Conservation (phyloP, 2,329 filamentous ascomycete species). For the Ophiostoma ulmi region DNA sequence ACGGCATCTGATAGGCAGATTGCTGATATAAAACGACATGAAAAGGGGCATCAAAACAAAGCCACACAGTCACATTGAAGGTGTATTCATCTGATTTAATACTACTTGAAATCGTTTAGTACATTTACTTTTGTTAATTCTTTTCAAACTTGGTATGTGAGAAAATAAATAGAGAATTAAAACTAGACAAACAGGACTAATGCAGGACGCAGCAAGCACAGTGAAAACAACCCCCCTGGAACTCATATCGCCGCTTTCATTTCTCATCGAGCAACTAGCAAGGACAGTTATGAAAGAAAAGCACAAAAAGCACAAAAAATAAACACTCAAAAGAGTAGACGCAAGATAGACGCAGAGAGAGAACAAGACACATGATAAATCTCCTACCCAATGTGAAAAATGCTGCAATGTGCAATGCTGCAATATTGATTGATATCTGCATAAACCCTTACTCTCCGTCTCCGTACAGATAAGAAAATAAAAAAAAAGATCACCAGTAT, state of each 20-base stretch:
- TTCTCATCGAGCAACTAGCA: no score
- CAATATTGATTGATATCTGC: not conserved
- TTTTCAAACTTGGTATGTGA: not conserved
- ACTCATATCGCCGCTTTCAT: no score
- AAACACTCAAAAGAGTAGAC: not conserved
- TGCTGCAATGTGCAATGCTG: constrained; percentile 5
- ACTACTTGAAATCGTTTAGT: no score
- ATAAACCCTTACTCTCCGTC: not conserved
- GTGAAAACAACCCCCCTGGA: not conserved
- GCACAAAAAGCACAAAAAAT: not conserved
- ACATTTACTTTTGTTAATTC: not conserved
- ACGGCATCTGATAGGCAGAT: not conserved
- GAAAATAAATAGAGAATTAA: not conserved
- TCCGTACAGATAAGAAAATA: not conserved
- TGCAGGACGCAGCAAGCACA: not conserved
- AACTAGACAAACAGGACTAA: not conserved
- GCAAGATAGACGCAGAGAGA: not conserved
- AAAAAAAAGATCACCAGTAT: constrained; percentile 31
- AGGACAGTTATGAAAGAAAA: not conserved
- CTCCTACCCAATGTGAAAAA: not conserved
- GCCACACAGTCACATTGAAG: not conserved
- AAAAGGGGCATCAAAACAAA: constrained; percentile 4
- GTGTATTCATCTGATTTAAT: no score
- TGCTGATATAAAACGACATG: not conserved
- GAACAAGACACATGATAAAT: not conserved